Evolutionary conservation across 257 asterid species (phyloP).

Genomic region (Galeopsis tetrahit): DNA sequence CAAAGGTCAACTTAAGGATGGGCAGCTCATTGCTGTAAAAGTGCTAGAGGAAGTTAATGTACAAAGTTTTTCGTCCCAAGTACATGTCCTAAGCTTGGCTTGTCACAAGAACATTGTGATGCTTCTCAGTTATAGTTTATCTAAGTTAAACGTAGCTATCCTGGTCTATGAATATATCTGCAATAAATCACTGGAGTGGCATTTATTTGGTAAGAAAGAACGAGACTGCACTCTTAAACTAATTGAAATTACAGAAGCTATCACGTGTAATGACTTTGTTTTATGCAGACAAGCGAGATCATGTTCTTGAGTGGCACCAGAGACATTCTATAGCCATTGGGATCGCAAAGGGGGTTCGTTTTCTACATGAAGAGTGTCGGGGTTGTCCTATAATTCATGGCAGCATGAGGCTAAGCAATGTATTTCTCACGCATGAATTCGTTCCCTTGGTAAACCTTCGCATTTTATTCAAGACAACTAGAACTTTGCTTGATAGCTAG

Average conservation of each 20-base stretch:
- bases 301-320: conserved; percentile 63
- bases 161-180: conserved; percentile 67
- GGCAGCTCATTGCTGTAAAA: conserved; percentile 60
- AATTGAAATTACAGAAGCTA: too few relatives aligned
- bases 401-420: conserved; percentile 66
- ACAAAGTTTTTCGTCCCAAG: conserved; percentile 50
- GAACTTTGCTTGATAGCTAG: not conserved
- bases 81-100: conserved; percentile 50
- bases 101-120: conserved; percentile 67
- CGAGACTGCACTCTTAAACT: too few relatives aligned
- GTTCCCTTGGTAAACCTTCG: conserved; percentile 61
- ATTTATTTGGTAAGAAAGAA: conserved; percentile 63
- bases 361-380: conserved; percentile 76
- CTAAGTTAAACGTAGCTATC: conserved; percentile 52
- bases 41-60: conserved; percentile 60
- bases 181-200: conserved; percentile 74
- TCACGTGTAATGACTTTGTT: conserved; percentile 19
- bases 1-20: conserved; percentile 63
- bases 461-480: not conserved
- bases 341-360: conserved; percentile 76
- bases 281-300: conserved; percentile 42
- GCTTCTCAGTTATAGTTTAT: conserved; percentile 62
- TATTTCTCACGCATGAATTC: conserved; percentile 60
- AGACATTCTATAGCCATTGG: conserved; percentile 73
- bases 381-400: conserved; percentile 70